Conservation (phyloP, 164 flowering plant genomes). For the Macadamia integrifolia region DNA sequence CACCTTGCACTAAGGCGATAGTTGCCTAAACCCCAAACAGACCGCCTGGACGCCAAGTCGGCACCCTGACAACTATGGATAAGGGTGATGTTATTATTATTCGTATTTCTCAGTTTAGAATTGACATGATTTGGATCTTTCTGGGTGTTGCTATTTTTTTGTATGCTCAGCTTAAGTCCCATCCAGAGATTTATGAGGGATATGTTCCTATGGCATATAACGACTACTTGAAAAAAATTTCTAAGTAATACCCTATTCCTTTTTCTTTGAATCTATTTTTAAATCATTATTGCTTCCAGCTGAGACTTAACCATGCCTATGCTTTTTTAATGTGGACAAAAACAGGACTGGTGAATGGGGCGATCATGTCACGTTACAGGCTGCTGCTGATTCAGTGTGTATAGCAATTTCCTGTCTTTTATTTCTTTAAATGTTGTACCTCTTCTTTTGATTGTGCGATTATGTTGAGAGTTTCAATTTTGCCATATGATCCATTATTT, state of each 20-base stretch:
- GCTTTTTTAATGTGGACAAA: slow-evolving; percentile 11
- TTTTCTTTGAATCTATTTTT: background rate
- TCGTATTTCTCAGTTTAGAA: background rate
- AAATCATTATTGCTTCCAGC: background rate
- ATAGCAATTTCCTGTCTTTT: background rate
- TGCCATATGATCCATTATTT: too few species aligned
- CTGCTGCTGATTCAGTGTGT: slow-evolving; percentile 89
- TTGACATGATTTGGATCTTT: background rate
- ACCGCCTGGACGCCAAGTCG: too few species aligned
- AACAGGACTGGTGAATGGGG: slow-evolving; percentile 95
- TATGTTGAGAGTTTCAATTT: too few species aligned
- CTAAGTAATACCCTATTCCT: slow-evolving; percentile 40
- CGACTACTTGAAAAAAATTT: slow-evolving; percentile 80
- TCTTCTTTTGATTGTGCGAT: background rate
- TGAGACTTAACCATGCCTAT: slow-evolving; percentile 8
- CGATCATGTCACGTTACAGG: slow-evolving; percentile 83
- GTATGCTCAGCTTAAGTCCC: slow-evolving; percentile 49
- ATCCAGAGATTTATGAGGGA: slow-evolving; percentile 59
- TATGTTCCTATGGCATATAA: slow-evolving; percentile 86
- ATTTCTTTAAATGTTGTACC: background rate
- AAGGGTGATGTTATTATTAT: background rate
- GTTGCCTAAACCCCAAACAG: too few species aligned
- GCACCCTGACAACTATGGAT: too few species aligned
- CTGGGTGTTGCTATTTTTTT: slow-evolving; percentile 10
- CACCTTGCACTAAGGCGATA: too few species aligned